A percentile compares a stretch with the other conserved stretches of the same genome.
Evolutionary conservation across 192 early-diverging fungal genomes (phyloP).

Genomic region (Radiomyces spectabilis): DNA sequence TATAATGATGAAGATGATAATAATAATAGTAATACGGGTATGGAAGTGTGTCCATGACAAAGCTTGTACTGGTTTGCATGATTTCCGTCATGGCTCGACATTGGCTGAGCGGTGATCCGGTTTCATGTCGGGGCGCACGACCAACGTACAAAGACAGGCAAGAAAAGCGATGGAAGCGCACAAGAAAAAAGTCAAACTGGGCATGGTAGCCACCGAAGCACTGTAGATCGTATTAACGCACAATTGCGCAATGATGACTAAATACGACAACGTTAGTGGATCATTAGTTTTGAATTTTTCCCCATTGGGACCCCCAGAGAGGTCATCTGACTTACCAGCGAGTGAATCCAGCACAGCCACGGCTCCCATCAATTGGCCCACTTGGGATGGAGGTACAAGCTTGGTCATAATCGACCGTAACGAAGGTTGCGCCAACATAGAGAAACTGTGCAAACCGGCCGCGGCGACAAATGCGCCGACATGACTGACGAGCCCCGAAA

Average conservation of each 20-base stretch:
- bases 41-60: no score
- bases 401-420: constrained; percentile 34
- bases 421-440: constrained; percentile 28
- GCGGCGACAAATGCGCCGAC: constrained; percentile 7
- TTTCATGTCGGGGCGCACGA: no score
- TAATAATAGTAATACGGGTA: no score
- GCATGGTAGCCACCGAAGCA: constrained; percentile 22
- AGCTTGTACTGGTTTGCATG: no score
- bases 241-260: constrained; percentile 30
- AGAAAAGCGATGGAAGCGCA: constrained; percentile 23
- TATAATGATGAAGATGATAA: no score
- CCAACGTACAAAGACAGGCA: constrained; percentile 34
- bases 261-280: background rate
- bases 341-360: constrained; percentile 37
- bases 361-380: constrained; percentile 42
- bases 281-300: background rate
- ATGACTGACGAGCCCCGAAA: constrained; percentile 22
- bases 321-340: constrained; percentile 10
- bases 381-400: constrained; percentile 34
- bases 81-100: no score
- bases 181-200: constrained; percentile 34
- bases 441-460: constrained; percentile 19
- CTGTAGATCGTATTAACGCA: constrained; percentile 37
- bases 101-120: no score
- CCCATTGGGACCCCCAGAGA: no score